Evolutionary conservation across 2,329 filamentous ascomycete species (phyloP).

Genomic region (Epichloe typhina): DNA sequence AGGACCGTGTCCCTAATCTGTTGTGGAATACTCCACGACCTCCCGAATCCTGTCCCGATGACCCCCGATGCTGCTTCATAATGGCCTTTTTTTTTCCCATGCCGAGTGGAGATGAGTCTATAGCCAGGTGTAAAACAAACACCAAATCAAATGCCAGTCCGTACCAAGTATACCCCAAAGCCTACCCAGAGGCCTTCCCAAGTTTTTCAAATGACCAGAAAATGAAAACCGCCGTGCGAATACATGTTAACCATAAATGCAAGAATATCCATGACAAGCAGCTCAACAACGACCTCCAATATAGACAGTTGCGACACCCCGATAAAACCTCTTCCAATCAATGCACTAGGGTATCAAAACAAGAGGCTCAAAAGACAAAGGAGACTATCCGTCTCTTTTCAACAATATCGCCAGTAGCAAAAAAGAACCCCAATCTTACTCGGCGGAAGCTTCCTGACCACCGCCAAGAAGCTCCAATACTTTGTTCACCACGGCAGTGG

Average conservation of each 20-base stretch:
- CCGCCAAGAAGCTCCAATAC: constrained; percentile 77
- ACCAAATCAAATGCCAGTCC: constrained; percentile 8
- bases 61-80: constrained; percentile 17
- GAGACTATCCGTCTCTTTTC: constrained; percentile 7
- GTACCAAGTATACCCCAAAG: constrained; percentile 1
- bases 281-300: constrained; percentile 8
- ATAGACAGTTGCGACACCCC: constrained; percentile 9
- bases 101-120: constrained; percentile 40
- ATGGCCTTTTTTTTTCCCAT: constrained; percentile 19
- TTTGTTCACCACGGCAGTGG: constrained; percentile 82
- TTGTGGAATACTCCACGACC: constrained; percentile 8
- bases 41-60: constrained; percentile 3
- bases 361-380: constrained; percentile 6
- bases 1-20: constrained; percentile 13
- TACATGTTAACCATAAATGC: neutral
- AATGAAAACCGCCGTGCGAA: constrained; percentile 17
- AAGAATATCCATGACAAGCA: neutral
- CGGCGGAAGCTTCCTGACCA: constrained; percentile 24
- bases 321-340: constrained; percentile 8
- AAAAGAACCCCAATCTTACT: constrained; percentile 11
- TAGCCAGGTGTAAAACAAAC: constrained; percentile 15
- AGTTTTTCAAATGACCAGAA: constrained; percentile 10
- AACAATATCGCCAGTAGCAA: constrained; percentile 1
- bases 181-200: constrained; percentile 8
- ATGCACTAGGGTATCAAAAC: constrained; percentile 14